Evolutionary conservation across 306 rosid genomes (phyloP), one percentile per base, ranked within the genome.

Genomic region (Begonia fuchsioides): DNA sequence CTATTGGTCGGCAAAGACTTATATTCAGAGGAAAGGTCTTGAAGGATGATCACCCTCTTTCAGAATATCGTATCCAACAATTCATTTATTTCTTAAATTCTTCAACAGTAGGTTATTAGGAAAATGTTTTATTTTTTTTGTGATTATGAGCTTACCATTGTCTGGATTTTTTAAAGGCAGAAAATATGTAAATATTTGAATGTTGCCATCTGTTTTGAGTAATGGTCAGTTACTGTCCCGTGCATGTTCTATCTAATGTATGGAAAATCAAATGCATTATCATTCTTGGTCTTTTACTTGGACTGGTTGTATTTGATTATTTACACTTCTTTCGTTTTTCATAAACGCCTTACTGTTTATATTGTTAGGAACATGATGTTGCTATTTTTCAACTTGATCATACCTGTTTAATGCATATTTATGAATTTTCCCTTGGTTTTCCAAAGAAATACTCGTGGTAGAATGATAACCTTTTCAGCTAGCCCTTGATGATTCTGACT

Each of bases 11-110:
- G 76, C 98, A 92, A 57, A 87, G 98, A 10, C 70, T 92, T 52
- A 92, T 92, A 26, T 92, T 92, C 68, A 79, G 98, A 75, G 98
- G 98, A 60, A 92, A 70, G 65, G 98, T 92, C 55, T 74, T 92
- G 53, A 92, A 85, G 74, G 98, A 92, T 60, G 86, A 79, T 15
- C 83, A 79, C 51, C 56, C 54, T 45, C 96, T 92, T 55, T 79
- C 94, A 20, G 87, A 85, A 32, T 92, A 92, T 64, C 78, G 96
- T 92, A 92, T 92, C 98, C 98, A 71, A 35, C 53, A 18, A 56
- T 17, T 57, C 19, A 2, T 55, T n/a, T 43, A 44, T 44, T 55
- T 26, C 35, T 26, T 26, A 26, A 26, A 26, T 26, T 26, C 35
- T 26, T 26, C 3, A 26, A 26, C 35, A 26, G 35, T 26, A 26